A percentile compares a stretch with the other conserved stretches of the same genome.
Conservation (phyloP, 768 basidiomycete species). For the Psilocybe cyanescens region DNA sequence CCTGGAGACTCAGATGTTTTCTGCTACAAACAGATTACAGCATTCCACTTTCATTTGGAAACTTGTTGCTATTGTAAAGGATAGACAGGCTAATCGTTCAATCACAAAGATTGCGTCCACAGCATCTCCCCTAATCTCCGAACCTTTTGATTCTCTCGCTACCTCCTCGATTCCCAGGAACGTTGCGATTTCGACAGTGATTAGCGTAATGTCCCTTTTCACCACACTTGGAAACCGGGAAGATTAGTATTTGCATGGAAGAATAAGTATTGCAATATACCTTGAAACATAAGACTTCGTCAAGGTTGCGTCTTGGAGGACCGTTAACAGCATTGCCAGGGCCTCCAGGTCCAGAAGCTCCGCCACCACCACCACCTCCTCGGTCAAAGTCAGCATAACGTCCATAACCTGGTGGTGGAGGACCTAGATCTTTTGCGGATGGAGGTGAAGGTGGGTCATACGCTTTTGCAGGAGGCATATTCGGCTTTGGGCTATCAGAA, state of each 20-base stretch:
- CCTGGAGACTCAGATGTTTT: too few species aligned
- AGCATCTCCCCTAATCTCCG: slow-evolving; percentile 29
- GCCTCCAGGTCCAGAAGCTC: slow-evolving; percentile 28
- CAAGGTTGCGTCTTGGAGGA: slow-evolving; percentile 69
- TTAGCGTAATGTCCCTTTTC: slow-evolving; percentile 96
- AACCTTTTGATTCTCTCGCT: slow-evolving; percentile 58
- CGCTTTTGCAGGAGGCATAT: slow-evolving; percentile 66
- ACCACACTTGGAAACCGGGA: slow-evolving; percentile 62
- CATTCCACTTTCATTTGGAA: too few species aligned
- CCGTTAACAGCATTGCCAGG: slow-evolving; percentile 28
- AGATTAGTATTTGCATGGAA: not conserved
- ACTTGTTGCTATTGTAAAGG: too few species aligned
- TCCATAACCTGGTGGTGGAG: slow-evolving; percentile 91
- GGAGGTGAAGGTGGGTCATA: slow-evolving; percentile 81
- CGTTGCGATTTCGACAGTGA: slow-evolving; percentile 87
- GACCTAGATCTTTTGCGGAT: slow-evolving; percentile 79
- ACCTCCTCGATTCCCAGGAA: slow-evolving; percentile 90
- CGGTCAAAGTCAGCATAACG: slow-evolving; percentile 82
- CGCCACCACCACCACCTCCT: slow-evolving; percentile 43
- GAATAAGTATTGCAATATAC: slow-evolving; percentile 36
- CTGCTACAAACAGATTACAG: too few species aligned
- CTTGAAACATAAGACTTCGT: slow-evolving; percentile 89
- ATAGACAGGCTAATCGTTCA: too few species aligned
- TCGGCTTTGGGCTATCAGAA: slow-evolving; percentile 71
- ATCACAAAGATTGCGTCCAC: not conserved